These are phyloP conservation scores for rapeseed (Brassica napus) DNA, from an alignment of 345 rosid genomes.

Conservation along the genomic window DNA sequence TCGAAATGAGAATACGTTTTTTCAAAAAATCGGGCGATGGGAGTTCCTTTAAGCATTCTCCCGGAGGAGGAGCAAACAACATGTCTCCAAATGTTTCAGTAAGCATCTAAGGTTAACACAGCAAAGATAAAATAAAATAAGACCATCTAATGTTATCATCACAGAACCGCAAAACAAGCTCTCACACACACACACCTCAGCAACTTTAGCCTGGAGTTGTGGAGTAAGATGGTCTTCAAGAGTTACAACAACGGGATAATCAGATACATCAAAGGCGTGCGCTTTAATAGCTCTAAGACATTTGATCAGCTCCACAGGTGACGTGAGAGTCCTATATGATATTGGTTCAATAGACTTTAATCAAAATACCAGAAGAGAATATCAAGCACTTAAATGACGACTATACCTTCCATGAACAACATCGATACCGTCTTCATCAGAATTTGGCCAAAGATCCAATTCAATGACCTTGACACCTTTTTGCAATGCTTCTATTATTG, in stretches of 20 bases:
- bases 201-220: conserved; percentile 38
- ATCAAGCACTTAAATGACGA: neutral
- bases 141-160: neutral
- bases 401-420: conserved; percentile 86
- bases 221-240: conserved; percentile 95
- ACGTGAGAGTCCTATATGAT: conserved; percentile 70
- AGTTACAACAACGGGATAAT: conserved; percentile 86
- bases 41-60: conserved; percentile 72
- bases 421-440: conserved; percentile 60
- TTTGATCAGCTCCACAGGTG: conserved; percentile 73
- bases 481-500: conserved; percentile 67
- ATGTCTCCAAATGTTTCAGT: conserved; percentile 73
- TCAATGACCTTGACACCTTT: conserved; percentile 89
- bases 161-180: neutral
- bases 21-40: conserved; percentile 73
- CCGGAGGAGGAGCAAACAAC: conserved; percentile 68
- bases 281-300: conserved; percentile 76
- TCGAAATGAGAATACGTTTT: conserved; percentile 71
- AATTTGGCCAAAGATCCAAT: conserved; percentile 95
- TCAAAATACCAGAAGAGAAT: neutral
- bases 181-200: neutral
- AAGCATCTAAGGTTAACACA: conserved; percentile 62
- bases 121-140: neutral
- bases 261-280: conserved; percentile 74
- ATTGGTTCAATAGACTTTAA: neutral